phyloP scores from a whole-genome alignment of 805 yeast genomes.

The Candida awuae region DNA sequence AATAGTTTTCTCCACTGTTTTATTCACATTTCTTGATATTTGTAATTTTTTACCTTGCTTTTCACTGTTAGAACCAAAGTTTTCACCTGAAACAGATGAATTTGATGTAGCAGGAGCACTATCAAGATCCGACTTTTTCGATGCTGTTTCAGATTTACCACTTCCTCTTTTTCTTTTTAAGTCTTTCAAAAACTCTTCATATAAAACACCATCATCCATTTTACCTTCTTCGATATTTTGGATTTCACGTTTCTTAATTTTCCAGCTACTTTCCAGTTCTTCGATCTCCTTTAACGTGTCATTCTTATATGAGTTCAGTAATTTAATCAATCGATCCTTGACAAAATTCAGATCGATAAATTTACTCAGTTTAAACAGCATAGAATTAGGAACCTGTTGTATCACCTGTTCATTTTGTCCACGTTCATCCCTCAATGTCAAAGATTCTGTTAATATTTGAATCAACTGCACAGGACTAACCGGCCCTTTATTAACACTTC shows the following conservation, averaged over 20 bases:
- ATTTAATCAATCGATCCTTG: constrained; percentile 29
- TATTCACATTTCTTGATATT: constrained; percentile 5
- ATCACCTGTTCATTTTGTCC: constrained; percentile 25
- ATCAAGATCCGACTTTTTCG: no score
- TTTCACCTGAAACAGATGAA: background rate
- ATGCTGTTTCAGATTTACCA: background rate
- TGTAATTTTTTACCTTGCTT: constrained; percentile 5
- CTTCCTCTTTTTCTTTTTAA: constrained; percentile 16
- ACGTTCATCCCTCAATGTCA: constrained; percentile 24
- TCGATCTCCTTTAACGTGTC: constrained; percentile 30
- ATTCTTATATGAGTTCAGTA: constrained; percentile 27
- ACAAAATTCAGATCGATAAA: constrained; percentile 26
- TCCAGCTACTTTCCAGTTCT: constrained; percentile 32
- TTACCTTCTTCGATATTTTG: constrained; percentile 35
- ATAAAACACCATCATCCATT: constrained; percentile 30
- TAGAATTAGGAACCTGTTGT: constrained; percentile 28
- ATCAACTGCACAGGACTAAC: constrained; percentile 30
- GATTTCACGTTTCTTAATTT: constrained; percentile 30
- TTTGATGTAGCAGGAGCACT: background rate
- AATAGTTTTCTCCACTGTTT: constrained; percentile 2
- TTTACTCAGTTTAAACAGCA: constrained; percentile 27
- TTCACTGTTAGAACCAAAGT: constrained; percentile 1
- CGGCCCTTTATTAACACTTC: constrained; percentile 7
- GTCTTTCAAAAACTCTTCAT: constrained; percentile 20
- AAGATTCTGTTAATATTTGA: constrained; percentile 30